Percentiles rank a stretch among this genome's conserved stretches.
Conservation (phyloP, 768 basidiomycete species). For the Lactifluus echinatus region DNA sequence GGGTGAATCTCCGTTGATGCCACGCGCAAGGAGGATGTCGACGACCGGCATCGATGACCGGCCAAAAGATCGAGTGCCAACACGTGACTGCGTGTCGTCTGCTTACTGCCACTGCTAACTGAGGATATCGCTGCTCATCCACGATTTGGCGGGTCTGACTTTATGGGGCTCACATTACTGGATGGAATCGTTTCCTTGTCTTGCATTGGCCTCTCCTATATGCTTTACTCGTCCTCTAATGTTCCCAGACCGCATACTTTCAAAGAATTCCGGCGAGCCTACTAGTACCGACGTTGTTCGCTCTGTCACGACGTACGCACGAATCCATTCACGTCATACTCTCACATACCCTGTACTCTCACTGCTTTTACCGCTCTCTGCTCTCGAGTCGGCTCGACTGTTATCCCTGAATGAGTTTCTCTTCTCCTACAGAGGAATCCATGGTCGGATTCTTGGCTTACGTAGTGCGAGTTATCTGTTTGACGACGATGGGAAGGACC, state of each 20-base stretch:
- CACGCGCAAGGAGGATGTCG: conserved; percentile 45
- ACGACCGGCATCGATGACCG: too few species aligned
- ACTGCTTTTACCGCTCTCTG: conserved; percentile 46
- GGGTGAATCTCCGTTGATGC: conserved; percentile 41
- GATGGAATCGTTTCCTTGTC: not conserved
- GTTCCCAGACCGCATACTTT: conserved; percentile 29
- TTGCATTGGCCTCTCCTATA: not conserved
- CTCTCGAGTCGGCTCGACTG: conserved; percentile 39
- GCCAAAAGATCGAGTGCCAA: too few species aligned
- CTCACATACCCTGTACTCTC: conserved; percentile 3
- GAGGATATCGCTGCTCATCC: too few species aligned
- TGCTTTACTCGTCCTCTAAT: not conserved
- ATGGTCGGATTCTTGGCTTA: conserved; percentile 38
- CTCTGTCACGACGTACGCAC: not conserved
- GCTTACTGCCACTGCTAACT: too few species aligned
- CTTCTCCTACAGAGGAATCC: conserved; percentile 45
- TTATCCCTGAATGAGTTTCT: conserved; percentile 42
- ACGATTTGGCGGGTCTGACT: not conserved
- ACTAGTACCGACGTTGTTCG: conserved; percentile 5
- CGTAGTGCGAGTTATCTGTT: conserved; percentile 29
- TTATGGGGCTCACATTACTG: not conserved
- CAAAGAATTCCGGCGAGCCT: conserved; percentile 34
- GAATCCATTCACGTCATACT: not conserved
- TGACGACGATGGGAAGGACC: conserved; percentile 7
- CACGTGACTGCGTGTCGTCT: not conserved